These are phyloP conservation scores for Gomphus bonarii DNA, from an alignment of 1,284 basidiomycete genomes.

Conservation along the genomic window DNA sequence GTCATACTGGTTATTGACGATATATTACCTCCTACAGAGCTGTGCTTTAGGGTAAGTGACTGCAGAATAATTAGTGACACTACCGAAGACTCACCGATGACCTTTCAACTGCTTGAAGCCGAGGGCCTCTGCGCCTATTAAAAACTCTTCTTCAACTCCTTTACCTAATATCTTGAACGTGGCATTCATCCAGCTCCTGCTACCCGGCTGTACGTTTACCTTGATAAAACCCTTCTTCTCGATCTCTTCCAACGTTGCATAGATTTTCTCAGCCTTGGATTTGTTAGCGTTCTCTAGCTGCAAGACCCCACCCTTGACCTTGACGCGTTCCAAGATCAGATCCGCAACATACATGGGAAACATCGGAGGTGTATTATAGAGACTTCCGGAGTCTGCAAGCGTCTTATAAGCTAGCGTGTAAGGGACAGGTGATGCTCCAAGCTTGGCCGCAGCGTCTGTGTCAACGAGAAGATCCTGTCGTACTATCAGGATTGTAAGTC, in stretches of 20 bases:
- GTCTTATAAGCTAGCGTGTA: slow-evolving; percentile 81
- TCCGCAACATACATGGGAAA: slow-evolving; percentile 89
- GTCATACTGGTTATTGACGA: slow-evolving; percentile 15
- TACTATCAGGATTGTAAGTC: slow-evolving; percentile 88
- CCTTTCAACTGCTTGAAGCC: slow-evolving; percentile 86
- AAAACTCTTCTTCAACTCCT: slow-evolving; percentile 60
- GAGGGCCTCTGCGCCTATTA: slow-evolving; percentile 65
- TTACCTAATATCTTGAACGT: slow-evolving; percentile 71
- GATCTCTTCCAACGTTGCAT: slow-evolving; percentile 60
- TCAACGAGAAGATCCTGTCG: slow-evolving; percentile 87
- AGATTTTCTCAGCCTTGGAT: slow-evolving; percentile 68
- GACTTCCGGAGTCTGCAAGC: slow-evolving; percentile 66
- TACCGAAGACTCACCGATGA: slow-evolving; percentile 59
- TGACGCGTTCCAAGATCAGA: slow-evolving; percentile 73
- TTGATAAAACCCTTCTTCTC: slow-evolving; percentile 59
- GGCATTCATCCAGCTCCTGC: slow-evolving; percentile 89
- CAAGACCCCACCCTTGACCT: slow-evolving; percentile 58
- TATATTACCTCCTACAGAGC: slow-evolving; percentile 53
- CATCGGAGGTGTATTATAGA: slow-evolving; percentile 95
- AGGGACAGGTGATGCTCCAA: slow-evolving; percentile 72
- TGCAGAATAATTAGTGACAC: neutral
- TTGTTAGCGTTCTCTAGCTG: slow-evolving; percentile 61
- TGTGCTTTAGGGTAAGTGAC: slow-evolving; percentile 16
- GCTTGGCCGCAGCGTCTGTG: slow-evolving; percentile 66
- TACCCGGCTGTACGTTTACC: slow-evolving; percentile 58